Conservation (phyloP, 305 asterid species). For the Petunia hybrid region DNA sequence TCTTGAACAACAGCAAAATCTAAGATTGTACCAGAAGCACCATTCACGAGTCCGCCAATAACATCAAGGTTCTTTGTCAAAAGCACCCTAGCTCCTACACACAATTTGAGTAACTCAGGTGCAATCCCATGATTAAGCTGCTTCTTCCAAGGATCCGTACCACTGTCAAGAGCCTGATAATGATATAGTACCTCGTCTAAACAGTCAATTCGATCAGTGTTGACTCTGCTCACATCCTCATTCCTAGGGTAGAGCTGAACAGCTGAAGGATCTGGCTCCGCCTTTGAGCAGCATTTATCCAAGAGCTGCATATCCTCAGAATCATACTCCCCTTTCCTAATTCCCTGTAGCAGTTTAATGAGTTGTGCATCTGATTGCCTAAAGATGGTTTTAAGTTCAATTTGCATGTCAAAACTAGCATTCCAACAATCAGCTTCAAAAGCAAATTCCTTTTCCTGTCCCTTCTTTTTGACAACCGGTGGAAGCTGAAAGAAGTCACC, state of each 20-base stretch:
- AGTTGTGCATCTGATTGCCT: constrained; percentile 74
- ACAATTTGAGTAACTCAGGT: constrained; percentile 64
- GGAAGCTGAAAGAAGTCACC: constrained; percentile 87
- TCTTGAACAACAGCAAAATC: constrained; percentile 38
- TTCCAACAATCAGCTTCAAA: constrained; percentile 85
- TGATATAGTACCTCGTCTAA: constrained; percentile 48
- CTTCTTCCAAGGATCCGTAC: constrained; percentile 52
- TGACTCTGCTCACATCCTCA: constrained; percentile 69
- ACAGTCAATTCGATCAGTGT: constrained; percentile 50
- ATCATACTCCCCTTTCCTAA: constrained; percentile 64
- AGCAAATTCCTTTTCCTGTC: constrained; percentile 52
- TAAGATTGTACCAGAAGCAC: constrained; percentile 72
- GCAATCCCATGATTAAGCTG: constrained; percentile 77
- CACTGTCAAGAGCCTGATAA: constrained; percentile 64
- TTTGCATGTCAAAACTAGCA: constrained; percentile 60
- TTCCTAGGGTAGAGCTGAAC: constrained; percentile 69
- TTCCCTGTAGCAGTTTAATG: constrained; percentile 63
- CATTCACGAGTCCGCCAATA: constrained; percentile 66
- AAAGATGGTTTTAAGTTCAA: constrained; percentile 63
- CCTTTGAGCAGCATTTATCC: constrained; percentile 55
- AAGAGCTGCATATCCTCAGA: constrained; percentile 56
- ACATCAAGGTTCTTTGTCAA: constrained; percentile 60
- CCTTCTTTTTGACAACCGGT: constrained; percentile 48
- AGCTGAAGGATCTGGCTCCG: constrained; percentile 68
- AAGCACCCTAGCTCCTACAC: constrained; percentile 79